Conservation (phyloP, 2,329 filamentous ascomycete genomes). For the Camptophora hylomeconis region DNA sequence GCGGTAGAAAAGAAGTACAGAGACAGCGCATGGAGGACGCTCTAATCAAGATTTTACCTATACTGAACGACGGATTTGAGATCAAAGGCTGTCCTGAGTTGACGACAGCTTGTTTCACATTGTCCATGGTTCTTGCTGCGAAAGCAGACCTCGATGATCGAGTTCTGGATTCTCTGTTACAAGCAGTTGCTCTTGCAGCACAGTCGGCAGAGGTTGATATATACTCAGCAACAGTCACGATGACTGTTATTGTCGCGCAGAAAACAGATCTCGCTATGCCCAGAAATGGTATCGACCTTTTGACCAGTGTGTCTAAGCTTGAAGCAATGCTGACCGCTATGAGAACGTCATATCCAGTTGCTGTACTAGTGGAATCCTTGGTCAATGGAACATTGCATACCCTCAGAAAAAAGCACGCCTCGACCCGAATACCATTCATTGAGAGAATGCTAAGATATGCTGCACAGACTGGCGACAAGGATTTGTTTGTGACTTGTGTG, state of each 20-base stretch:
- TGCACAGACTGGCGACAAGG: no score
- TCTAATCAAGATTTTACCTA: constrained; percentile 53
- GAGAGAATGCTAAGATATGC: no score
- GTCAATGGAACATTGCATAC: no score
- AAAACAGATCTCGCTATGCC: constrained; percentile 58
- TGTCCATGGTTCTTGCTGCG: constrained; percentile 70
- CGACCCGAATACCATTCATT: no score
- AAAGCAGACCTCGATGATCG: constrained; percentile 69
- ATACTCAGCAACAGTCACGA: constrained; percentile 60
- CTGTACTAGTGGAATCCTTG: no score
- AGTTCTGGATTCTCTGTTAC: constrained; percentile 77
- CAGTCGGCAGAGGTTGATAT: constrained; percentile 51
- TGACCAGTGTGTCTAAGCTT: constrained; percentile 18
- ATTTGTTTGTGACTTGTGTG: no score
- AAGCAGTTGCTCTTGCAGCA: constrained; percentile 70
- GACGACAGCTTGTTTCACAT: constrained; percentile 82
- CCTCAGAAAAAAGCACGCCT: no score
- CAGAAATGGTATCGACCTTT: constrained; percentile 49
- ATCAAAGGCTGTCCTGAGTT: constrained; percentile 65
- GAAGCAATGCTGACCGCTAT: no score
- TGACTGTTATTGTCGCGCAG: constrained; percentile 72
- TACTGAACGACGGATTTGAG: constrained; percentile 65
- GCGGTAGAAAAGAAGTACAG: constrained; percentile 63
- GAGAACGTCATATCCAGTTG: no score
- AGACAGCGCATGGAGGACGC: constrained; percentile 67